A percentile compares a stretch with the other conserved stretches of the same genome.
These are phyloP conservation scores for Backusella westeae DNA, from an alignment of 192 early-diverging fungal genomes.

Conservation along the genomic window DNA sequence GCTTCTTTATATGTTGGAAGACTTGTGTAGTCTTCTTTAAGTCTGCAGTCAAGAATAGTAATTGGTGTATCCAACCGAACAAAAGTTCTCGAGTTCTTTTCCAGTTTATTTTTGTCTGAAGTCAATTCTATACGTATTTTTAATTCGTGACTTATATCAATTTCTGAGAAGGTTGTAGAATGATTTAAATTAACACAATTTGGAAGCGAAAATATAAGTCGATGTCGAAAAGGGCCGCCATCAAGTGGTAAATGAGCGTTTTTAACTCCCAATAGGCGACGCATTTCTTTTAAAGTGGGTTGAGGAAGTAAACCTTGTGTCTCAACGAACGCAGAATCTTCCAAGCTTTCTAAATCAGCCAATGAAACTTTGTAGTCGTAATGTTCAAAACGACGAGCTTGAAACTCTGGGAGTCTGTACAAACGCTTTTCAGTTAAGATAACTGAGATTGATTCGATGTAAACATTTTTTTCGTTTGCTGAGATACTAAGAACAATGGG, in stretches of 20 bases:
- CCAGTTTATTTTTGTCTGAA: neutral
- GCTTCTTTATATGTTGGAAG: slow-evolving; percentile 21
- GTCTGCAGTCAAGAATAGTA: slow-evolving; percentile 23
- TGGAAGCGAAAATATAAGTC: slow-evolving; percentile 25
- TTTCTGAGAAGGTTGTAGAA: slow-evolving; percentile 26
- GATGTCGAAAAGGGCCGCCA: slow-evolving; percentile 19
- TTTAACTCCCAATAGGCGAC: slow-evolving; percentile 10
- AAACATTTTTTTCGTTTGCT: slow-evolving; percentile 17
- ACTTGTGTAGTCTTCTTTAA: slow-evolving; percentile 19
- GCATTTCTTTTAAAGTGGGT: slow-evolving; percentile 11
- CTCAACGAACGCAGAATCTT: neutral
- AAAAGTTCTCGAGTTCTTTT: neutral
- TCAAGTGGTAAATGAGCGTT: slow-evolving; percentile 26
- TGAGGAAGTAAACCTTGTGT: neutral
- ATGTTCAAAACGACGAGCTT: slow-evolving; percentile 17
- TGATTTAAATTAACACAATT: slow-evolving; percentile 28
- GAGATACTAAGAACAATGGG: slow-evolving; percentile 18
- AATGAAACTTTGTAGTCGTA: slow-evolving; percentile 15
- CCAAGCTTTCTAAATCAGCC: neutral
- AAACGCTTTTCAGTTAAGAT: slow-evolving; percentile 21
- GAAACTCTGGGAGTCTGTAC: slow-evolving; percentile 27
- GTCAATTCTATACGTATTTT: slow-evolving; percentile 17
- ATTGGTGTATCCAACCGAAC: slow-evolving; percentile 20
- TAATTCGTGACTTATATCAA: slow-evolving; percentile 23
- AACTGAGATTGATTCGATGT: slow-evolving; percentile 23